Percentiles rank a stretch among this genome's conserved stretches.
Evolutionary conservation across 768 basidiomycete species (phyloP).

Genomic region (Boletus rex-veris): DNA sequence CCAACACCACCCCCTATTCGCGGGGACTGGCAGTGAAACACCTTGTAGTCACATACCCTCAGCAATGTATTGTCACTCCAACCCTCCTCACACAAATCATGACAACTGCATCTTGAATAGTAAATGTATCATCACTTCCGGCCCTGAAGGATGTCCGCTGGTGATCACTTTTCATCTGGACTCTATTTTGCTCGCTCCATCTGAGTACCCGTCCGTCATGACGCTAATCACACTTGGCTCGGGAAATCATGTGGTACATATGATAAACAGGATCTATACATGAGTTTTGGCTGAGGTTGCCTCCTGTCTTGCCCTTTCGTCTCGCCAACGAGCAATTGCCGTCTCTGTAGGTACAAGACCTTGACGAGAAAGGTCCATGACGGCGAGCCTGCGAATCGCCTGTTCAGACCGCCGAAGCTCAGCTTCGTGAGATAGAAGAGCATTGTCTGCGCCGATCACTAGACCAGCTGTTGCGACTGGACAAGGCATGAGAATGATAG

Average conservation of each 20-base stretch:
- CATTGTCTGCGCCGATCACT: conserved; percentile 71
- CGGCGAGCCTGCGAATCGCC: conserved; percentile 65
- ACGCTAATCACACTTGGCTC: neutral
- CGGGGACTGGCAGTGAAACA: conserved; percentile 27
- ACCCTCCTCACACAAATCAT: conserved; percentile 10
- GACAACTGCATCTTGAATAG: conserved; percentile 9
- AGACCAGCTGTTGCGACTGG: conserved; percentile 65
- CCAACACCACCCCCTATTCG: conserved; percentile 24
- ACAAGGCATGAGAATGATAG: neutral
- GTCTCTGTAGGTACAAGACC: conserved; percentile 81
- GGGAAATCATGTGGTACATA: conserved; percentile 8
- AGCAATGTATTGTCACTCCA: conserved; percentile 15
- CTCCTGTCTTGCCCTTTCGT: conserved; percentile 32
- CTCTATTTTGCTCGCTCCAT: conserved; percentile 13
- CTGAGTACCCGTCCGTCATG: neutral
- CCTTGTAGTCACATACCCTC: conserved; percentile 9
- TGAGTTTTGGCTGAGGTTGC: conserved; percentile 3
- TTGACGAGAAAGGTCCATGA: conserved; percentile 67
- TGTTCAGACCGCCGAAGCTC: conserved; percentile 65
- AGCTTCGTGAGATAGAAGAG: conserved; percentile 68
- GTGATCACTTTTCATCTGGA: conserved; percentile 10
- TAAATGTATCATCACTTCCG: conserved; percentile 4
- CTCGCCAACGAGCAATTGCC: conserved; percentile 79
- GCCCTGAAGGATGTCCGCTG: neutral
- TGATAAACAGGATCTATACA: conserved; percentile 6